Evolutionary conservation across 2,329 filamentous ascomycete genomes (phyloP).

Genomic region (Nemania abortiva): DNA sequence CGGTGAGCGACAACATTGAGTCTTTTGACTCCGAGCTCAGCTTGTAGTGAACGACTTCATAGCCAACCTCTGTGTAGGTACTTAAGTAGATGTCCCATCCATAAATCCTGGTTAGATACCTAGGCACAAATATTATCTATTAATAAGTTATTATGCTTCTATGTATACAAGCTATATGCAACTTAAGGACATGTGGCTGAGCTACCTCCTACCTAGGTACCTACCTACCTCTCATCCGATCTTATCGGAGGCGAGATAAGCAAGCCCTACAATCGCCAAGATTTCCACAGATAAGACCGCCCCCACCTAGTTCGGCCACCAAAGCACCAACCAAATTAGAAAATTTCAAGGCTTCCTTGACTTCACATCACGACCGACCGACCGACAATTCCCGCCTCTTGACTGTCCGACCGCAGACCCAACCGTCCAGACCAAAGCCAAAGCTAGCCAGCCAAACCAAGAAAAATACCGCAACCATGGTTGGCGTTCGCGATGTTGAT

Average conservation of each 20-base stretch:
- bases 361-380: slow-evolving; percentile 28
- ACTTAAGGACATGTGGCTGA: too few relatives aligned
- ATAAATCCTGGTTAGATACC: too few relatives aligned
- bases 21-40: too few relatives aligned
- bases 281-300: slow-evolving; percentile 25
- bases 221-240: neutral
- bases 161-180: too few relatives aligned
- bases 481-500: slow-evolving; percentile 87
- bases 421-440: slow-evolving; percentile 45
- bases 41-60: too few relatives aligned
- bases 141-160: too few relatives aligned
- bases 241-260: slow-evolving; percentile 38
- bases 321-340: slow-evolving; percentile 38
- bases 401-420: slow-evolving; percentile 14
- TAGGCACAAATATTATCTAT: too few relatives aligned
- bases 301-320: slow-evolving; percentile 25
- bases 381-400: slow-evolving; percentile 24
- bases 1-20: too few relatives aligned
- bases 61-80: too few relatives aligned
- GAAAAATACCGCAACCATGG: slow-evolving; percentile 73
- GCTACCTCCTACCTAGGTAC: too few relatives aligned
- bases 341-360: slow-evolving; percentile 31
- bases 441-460: too few relatives aligned
- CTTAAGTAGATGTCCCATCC: too few relatives aligned
- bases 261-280: slow-evolving; percentile 41